Base-by-base conservation (phyloP, 768 basidiomycete species). In the Rhodotorula babjevae region DNA sequence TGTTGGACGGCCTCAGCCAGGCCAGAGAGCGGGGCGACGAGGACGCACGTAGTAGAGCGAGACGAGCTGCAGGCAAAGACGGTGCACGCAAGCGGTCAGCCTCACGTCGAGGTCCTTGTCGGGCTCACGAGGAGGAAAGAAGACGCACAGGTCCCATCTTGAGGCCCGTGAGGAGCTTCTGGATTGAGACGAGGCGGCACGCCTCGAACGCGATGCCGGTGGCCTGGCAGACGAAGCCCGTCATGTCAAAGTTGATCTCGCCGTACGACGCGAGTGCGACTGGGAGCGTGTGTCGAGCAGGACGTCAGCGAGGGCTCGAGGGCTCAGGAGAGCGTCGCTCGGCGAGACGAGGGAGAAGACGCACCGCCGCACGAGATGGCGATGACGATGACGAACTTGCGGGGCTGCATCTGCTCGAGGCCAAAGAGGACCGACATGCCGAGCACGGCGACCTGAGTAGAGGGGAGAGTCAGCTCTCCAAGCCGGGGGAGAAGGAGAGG, bases 201-300 rank as follows among this genome's bases (percentile, higher is more conserved):
- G 92, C 90, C 82, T 99, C 95, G 79, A 97, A 97, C 29, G 81
- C 85, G 72, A 98, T 92, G 21, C 93, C 93, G 55, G 89, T 86
- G 9, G 89, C 88, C 81, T 98, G 94, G 55, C 87, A 88, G 72
- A 91, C 74, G 85, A 98, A 98, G 12, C 95, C 95, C 57, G 89
- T 82, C 60, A 90, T 82, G 81, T 93, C 87, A 57, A 98, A 98
- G 59, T 84, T 84, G 49, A 93, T 82, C 80, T 98, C 95, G 52
- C 95, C 95, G 52, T 87, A 90, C 0, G 92, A 93, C 0, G 94
- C 90, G 72, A 93, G 85, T 3, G 91, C 90, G 68, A 95, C 68
- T 66, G 65, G n/a, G n/a, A n/a, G n/a, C 4, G 40, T 89, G 65
- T 93, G 25, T 33, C 10, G 25, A 49, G 42, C 69, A 1, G 12